Evolutionary conservation across 2,329 filamentous ascomycete genomes (phyloP).

Genomic region (Colletotrichum graminicola): DNA sequence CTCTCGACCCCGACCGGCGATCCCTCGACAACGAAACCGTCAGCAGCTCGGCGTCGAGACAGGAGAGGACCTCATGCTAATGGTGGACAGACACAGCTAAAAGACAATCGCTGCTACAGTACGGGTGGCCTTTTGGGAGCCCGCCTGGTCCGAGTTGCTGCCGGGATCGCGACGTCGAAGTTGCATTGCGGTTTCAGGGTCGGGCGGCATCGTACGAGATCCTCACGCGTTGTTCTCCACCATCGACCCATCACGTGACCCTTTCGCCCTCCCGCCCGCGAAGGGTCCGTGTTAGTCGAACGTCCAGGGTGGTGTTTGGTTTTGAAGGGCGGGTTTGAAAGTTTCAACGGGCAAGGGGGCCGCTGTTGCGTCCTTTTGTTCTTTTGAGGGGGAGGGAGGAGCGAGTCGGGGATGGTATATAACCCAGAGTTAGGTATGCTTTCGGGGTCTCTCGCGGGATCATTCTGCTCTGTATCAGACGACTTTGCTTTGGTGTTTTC

Average conservation of each 20-base stretch:
- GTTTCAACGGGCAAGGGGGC: neutral
- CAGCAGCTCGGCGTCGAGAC: neutral
- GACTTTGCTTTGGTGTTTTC: neutral
- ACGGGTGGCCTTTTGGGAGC: neutral
- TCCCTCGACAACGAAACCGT: neutral
- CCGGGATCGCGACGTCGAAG: constrained; percentile 10
- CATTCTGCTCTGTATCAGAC: neutral
- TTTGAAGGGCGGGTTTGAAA: constrained; percentile 5
- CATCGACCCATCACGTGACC: constrained; percentile 38
- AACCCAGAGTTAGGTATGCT: neutral
- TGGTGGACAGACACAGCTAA: neutral
- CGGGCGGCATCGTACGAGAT: constrained; percentile 39
- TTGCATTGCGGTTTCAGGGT: constrained; percentile 41
- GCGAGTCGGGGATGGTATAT: neutral
- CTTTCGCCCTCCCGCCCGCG: neutral
- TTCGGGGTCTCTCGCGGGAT: neutral
- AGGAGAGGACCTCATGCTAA: neutral
- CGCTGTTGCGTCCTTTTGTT: neutral
- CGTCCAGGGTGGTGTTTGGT: neutral
- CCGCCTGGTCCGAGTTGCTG: neutral
- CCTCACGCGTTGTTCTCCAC: constrained; percentile 28
- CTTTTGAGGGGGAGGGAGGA: no score
- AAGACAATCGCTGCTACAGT: neutral
- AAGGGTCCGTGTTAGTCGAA: constrained; percentile 33
- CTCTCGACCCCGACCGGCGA: neutral